phyloP scores from a whole-genome alignment of 345 rosid genomes.

The Dipteronia sinensis region DNA sequence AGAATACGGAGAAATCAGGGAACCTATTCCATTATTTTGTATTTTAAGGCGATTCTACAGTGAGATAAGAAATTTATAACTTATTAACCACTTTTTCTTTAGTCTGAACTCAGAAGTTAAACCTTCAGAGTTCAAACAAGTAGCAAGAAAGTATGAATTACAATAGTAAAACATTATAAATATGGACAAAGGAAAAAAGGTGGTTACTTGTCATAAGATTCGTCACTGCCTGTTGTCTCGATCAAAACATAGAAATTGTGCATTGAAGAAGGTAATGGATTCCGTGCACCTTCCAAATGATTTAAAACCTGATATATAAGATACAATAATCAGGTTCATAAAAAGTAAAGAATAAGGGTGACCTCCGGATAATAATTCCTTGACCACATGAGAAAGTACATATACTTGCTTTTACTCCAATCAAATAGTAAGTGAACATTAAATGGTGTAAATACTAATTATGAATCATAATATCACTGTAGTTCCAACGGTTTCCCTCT shows the following conservation, averaged over 20 bases:
- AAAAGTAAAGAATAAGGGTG: not conserved
- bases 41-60: not conserved
- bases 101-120: not conserved
- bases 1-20: not conserved
- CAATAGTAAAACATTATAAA: not conserved
- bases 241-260: constrained; percentile 87
- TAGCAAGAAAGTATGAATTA: not conserved
- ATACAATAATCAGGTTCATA: not conserved
- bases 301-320: constrained; percentile 57
- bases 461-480: not conserved
- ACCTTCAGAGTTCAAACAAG: not conserved
- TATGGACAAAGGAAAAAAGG: not conserved
- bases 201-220: constrained; percentile 63
- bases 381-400: not conserved
- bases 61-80: not conserved
- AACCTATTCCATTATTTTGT: not conserved
- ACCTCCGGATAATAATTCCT: not conserved
- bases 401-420: not conserved
- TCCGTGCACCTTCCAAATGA: constrained; percentile 84
- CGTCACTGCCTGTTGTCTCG: constrained; percentile 86
- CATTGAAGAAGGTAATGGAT: constrained; percentile 68
- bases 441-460: not conserved
- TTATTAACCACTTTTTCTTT: not conserved
- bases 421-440: not conserved
- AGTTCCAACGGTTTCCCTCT: not conserved